Evolutionary conservation across 257 asterid species (phyloP).

Genomic region (Avicennia marina): DNA sequence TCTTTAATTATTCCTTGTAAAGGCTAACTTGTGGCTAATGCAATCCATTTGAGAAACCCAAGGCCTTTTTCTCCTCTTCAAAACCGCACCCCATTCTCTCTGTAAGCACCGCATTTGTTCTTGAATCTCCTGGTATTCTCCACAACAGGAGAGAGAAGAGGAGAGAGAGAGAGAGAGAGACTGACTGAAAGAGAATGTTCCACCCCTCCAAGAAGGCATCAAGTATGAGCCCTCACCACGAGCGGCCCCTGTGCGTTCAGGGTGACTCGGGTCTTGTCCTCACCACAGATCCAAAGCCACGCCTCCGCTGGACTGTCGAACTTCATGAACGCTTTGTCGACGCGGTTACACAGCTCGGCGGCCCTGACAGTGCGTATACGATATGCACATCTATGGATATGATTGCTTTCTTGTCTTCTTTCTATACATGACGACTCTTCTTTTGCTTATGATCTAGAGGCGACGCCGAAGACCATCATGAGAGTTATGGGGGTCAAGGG

Average conservation of each 20-base stretch:
- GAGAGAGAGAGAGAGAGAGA: slow-evolving; percentile 12
- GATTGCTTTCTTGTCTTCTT: not conserved
- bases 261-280: slow-evolving; percentile 91
- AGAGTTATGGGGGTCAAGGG: slow-evolving; percentile 98
- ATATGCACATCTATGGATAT: not conserved
- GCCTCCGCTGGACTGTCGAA: slow-evolving; percentile 92
- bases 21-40: slow-evolving; percentile 15
- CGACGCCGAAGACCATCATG: slow-evolving; percentile 98
- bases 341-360: slow-evolving; percentile 91
- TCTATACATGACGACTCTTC: not conserved
- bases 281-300: slow-evolving; percentile 91
- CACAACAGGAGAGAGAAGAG: not conserved
- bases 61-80: slow-evolving; percentile 25
- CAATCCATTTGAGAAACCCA: slow-evolving; percentile 10
- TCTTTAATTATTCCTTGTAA: not conserved
- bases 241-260: slow-evolving; percentile 41
- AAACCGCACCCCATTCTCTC: slow-evolving; percentile 36
- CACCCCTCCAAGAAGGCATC: slow-evolving; percentile 42
- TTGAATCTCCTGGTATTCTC: slow-evolving; percentile 21
- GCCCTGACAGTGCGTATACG: slow-evolving; percentile 65
- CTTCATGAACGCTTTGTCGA: slow-evolving; percentile 93
- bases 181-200: slow-evolving; percentile 39
- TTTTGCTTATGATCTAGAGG: slow-evolving; percentile 43
- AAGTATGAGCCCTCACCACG: slow-evolving; percentile 34
- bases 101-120: slow-evolving; percentile 22